phyloP scores from a whole-genome alignment of 2,329 filamentous ascomycete genomes.

The Fusarium illudens region DNA sequence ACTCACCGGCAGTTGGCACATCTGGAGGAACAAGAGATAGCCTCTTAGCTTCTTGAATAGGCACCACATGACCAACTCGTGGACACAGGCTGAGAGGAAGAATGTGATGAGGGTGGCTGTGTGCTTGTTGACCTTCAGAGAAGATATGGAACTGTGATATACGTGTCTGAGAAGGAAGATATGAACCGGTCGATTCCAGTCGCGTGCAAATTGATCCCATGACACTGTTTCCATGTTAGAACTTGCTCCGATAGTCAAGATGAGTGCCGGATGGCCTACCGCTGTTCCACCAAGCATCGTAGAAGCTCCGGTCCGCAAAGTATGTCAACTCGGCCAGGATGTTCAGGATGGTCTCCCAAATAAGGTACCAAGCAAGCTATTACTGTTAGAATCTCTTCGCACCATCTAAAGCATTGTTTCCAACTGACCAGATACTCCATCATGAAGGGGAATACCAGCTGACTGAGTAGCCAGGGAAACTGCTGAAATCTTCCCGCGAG shows the following conservation, averaged over 20 bases:
- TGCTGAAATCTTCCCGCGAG: constrained; percentile 68
- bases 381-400: constrained; percentile 5
- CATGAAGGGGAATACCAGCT: constrained; percentile 81
- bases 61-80: constrained; percentile 83
- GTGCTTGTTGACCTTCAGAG: constrained; percentile 73
- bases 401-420: background rate
- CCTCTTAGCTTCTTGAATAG: constrained; percentile 81
- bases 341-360: constrained; percentile 80
- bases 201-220: constrained; percentile 80
- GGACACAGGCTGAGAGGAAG: constrained; percentile 73
- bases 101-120: constrained; percentile 81
- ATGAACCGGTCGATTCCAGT: constrained; percentile 82
- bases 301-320: constrained; percentile 81
- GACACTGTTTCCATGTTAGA: constrained; percentile 51
- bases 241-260: background rate
- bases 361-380: constrained; percentile 78
- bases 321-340: constrained; percentile 78
- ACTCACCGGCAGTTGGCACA: constrained; percentile 73
- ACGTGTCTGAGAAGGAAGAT: constrained; percentile 81
- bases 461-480: constrained; percentile 78
- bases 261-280: constrained; percentile 45
- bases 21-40: constrained; percentile 76
- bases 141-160: constrained; percentile 79
- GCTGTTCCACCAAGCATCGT: constrained; percentile 71
- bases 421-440: constrained; percentile 71